Evolutionary conservation across 495 filamentous ascomycete genomes (phyloP), one percentile per base, ranked within the genome.

Genomic region (Penicillium argentinense): DNA sequence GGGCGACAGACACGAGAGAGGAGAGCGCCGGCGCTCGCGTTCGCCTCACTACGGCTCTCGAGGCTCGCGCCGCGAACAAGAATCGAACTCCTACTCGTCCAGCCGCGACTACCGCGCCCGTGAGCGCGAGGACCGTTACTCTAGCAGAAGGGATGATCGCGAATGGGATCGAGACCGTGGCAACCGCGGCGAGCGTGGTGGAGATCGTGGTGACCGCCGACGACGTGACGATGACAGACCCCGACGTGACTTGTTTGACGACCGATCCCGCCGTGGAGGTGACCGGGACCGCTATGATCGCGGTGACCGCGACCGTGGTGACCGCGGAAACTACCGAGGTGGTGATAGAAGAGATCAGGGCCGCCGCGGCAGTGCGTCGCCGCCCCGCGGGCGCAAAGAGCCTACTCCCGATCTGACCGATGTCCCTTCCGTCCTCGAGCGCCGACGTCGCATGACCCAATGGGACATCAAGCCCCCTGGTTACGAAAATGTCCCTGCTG

Each of bases 391-490:
- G 3, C 93, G 91, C 72, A 93, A 93, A 78, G 93, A 97, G 66
- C 88, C 92, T 17, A 97, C 93, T 0, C 95, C 93, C 18, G 95
- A 99, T 68, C 74, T 99, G 63, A 96, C 91, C 48, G 84, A 95
- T 57, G 73, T 89, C 47, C 72, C 83, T 19, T 80, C 89, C 7
- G 74, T 99, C 42, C 73, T 87, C 42, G 82, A 89, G 54, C 84
- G 91, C 45, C 90, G 88, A 76, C 84, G 93, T 55, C 84, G 93
- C 42, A 70, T 97, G 74, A 97, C 91, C 22, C 95, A 97, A 66
- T 99, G 93, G 93, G 93, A 99, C 64, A 96, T 99, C 66, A 99
- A 97, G 73, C 93, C 93, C 9, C 89, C 89, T 16, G 92, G 93
- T 22, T 99, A 99, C 59, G 93, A 97, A 67, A 96, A 95, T 71